A percentile compares a stretch with the other conserved stretches of the same genome.
Evolutionary conservation across 495 filamentous ascomycete species (phyloP).

Genomic region (Neurospora tetrasperma): DNA sequence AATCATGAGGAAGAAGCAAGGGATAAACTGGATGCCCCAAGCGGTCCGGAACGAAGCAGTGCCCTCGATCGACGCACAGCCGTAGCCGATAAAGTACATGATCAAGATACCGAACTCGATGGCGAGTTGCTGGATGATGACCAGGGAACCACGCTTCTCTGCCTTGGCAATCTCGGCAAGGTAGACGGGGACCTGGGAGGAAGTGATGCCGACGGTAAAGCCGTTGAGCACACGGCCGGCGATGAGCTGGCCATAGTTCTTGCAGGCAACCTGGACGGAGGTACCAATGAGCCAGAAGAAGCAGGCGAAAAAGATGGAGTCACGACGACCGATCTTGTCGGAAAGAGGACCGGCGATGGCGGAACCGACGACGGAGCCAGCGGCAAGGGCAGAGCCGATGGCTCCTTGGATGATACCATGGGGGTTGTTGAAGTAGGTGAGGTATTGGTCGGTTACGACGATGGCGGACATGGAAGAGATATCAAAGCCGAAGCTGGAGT

Average conservation of each 20-base stretch:
- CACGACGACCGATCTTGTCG: constrained; percentile 54
- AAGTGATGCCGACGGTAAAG: constrained; percentile 63
- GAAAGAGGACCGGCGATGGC: constrained; percentile 55
- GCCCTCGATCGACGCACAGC: constrained; percentile 50
- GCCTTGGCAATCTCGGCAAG: constrained; percentile 62
- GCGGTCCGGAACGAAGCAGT: constrained; percentile 58
- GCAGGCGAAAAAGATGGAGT: constrained; percentile 54
- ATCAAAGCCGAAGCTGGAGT: constrained; percentile 48
- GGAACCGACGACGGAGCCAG: constrained; percentile 56
- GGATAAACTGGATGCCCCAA: constrained; percentile 65
- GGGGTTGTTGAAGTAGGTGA: constrained; percentile 55
- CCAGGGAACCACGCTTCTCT: constrained; percentile 55
- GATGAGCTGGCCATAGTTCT: constrained; percentile 52
- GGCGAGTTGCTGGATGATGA: constrained; percentile 66
- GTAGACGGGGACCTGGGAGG: constrained; percentile 74
- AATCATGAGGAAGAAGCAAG: constrained; percentile 50
- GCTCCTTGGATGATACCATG: constrained; percentile 53
- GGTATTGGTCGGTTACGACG: constrained; percentile 59
- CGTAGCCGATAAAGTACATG: constrained; percentile 36
- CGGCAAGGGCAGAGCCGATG: constrained; percentile 56
- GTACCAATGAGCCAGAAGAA: constrained; percentile 64
- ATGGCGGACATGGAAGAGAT: constrained; percentile 66
- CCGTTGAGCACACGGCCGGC: constrained; percentile 64
- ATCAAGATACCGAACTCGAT: constrained; percentile 60
- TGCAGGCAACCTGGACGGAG: constrained; percentile 52